Evolutionary conservation across 2,329 filamentous ascomycete genomes (phyloP).

Genomic region (Pezicula radicicola): DNA sequence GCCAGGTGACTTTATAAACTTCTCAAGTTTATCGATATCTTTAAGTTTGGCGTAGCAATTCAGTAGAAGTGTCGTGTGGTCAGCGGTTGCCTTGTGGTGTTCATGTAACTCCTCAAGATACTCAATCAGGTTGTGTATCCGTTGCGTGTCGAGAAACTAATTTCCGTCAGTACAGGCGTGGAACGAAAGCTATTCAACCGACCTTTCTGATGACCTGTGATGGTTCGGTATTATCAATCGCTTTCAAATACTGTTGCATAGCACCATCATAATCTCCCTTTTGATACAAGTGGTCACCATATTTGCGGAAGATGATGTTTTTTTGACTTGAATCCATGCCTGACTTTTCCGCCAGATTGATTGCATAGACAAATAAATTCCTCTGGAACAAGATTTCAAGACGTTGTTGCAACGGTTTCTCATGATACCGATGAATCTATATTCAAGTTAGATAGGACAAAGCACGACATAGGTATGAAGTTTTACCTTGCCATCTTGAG

Average conservation of each 20-base stretch:
- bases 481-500: constrained; percentile 81
- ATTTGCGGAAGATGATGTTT: constrained; percentile 88
- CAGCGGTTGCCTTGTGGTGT: constrained; percentile 86
- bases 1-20: constrained; percentile 92
- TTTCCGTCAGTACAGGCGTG: constrained; percentile 23
- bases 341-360: constrained; percentile 87
- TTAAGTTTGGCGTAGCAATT: constrained; percentile 99
- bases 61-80: constrained; percentile 89
- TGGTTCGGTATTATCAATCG: constrained; percentile 93
- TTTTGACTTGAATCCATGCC: constrained; percentile 78
- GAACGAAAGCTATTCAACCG: background rate
- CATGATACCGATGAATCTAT: constrained; percentile 83
- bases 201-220: constrained; percentile 95
- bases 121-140: constrained; percentile 95
- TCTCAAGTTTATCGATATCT: constrained; percentile 92
- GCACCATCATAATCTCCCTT: constrained; percentile 95
- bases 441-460: constrained; percentile 2
- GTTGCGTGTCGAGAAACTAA: constrained; percentile 91
- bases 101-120: constrained; percentile 97
- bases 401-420: constrained; percentile 86
- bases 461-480: background rate
- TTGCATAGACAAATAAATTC: constrained; percentile 87
- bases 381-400: constrained; percentile 91
- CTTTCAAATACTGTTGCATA: constrained; percentile 98
- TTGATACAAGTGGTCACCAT: constrained; percentile 91